Percentiles rank a stretch among this genome's conserved stretches.
Evolutionary conservation across 2,329 filamentous ascomycete species (phyloP).

Genomic region (Penicillium sp.): DNA sequence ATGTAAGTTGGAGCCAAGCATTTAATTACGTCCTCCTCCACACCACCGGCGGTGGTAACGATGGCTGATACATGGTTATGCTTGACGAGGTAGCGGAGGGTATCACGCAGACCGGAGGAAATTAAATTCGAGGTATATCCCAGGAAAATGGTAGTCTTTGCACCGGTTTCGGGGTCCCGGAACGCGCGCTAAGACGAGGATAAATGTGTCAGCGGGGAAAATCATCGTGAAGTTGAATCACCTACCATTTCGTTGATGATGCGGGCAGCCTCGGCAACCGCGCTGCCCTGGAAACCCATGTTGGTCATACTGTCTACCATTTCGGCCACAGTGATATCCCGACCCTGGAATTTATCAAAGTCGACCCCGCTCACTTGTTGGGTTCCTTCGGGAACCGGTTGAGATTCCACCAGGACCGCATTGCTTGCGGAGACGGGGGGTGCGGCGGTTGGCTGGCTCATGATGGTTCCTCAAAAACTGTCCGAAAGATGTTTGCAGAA

Average conservation of each 20-base stretch:
- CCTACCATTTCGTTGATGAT: slow-evolving; percentile 97
- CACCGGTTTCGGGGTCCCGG: slow-evolving; percentile 74
- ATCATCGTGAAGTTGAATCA: neutral
- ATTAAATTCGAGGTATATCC: slow-evolving; percentile 98
- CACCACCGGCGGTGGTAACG: slow-evolving; percentile 90
- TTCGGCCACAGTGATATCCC: slow-evolving; percentile 80
- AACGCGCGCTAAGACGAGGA: slow-evolving; percentile 63
- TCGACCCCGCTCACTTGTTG: slow-evolving; percentile 86
- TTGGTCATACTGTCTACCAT: slow-evolving; percentile 76
- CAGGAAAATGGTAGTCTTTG: slow-evolving; percentile 88
- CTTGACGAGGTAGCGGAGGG: slow-evolving; percentile 87
- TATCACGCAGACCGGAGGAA: slow-evolving; percentile 89
- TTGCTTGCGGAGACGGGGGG: slow-evolving; percentile 67
- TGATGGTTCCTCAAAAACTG: neutral
- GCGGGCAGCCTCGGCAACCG: slow-evolving; percentile 79
- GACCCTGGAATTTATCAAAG: slow-evolving; percentile 73
- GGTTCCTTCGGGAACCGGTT: slow-evolving; percentile 75
- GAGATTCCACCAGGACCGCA: slow-evolving; percentile 82
- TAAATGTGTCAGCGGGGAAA: slow-evolving; percentile 3
- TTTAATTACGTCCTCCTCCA: slow-evolving; percentile 99
- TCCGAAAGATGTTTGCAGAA: too few relatives aligned
- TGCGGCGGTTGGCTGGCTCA: slow-evolving; percentile 25
- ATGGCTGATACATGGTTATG: slow-evolving; percentile 90
- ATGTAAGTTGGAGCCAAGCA: slow-evolving; percentile 93
- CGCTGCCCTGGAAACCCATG: slow-evolving; percentile 82